Percentiles rank a stretch among this genome's conserved stretches.
phyloP scores from a whole-genome alignment of 306 rosid species.

The Vigna nakashimae region DNA sequence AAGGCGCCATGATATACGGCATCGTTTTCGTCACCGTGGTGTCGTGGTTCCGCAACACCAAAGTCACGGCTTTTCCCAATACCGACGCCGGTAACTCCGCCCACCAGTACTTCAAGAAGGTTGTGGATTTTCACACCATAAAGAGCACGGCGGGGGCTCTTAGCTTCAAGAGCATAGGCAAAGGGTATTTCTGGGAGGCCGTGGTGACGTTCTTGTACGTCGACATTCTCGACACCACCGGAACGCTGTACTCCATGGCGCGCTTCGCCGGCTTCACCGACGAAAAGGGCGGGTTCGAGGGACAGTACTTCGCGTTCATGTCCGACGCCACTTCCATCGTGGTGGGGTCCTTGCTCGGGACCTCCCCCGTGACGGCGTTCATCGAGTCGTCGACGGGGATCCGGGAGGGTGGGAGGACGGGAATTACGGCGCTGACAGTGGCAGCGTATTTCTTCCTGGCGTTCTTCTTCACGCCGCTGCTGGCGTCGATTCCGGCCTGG shows the following conservation, averaged over 20 bases:
- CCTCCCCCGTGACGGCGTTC: constrained; percentile 92
- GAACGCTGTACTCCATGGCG: constrained; percentile 92
- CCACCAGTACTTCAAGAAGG: constrained; percentile 76
- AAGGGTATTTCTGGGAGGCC: constrained; percentile 89
- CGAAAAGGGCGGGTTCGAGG: constrained; percentile 75
- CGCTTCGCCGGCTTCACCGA: constrained; percentile 88
- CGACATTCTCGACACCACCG: constrained; percentile 88
- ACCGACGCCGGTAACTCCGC: constrained; percentile 65
- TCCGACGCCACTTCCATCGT: constrained; percentile 94
- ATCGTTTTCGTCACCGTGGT: constrained; percentile 82
- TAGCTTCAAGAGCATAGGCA: constrained; percentile 66
- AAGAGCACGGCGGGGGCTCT: constrained; percentile 85
- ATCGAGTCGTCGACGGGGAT: constrained; percentile 94
- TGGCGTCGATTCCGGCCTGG: constrained; percentile 99
- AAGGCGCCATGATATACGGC: constrained; percentile 97
- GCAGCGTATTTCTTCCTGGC: constrained; percentile 74
- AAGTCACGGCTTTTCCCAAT: constrained; percentile 80
- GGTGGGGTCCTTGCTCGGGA: constrained; percentile 82
- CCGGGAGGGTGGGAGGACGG: constrained; percentile 93
- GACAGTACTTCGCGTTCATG: constrained; percentile 96
- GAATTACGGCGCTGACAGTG: constrained; percentile 83
- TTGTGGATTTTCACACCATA: constrained; percentile 77
- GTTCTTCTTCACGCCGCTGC: constrained; percentile 85
- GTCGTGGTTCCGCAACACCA: constrained; percentile 85
- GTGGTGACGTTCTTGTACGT: constrained; percentile 84